Evolutionary conservation across 441 rosid genomes (phyloP).

Genomic region (Rhodomyrtus psidioides): DNA sequence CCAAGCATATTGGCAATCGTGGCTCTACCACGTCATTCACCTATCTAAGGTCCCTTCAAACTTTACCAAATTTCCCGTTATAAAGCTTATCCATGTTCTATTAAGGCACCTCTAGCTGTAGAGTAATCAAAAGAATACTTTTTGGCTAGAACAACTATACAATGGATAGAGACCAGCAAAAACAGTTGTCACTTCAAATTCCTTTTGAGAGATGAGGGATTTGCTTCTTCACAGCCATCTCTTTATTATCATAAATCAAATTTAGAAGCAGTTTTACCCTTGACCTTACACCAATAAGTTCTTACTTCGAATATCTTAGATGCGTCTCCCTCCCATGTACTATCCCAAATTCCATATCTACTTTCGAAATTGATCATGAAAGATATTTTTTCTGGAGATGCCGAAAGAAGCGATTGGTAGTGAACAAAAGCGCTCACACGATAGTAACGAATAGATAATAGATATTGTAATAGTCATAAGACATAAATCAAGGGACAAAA

Average conservation of each 20-base stretch:
- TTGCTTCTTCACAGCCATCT: background rate
- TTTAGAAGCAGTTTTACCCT: fast-evolving
- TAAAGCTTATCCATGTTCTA: no score
- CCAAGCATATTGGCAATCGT: no score
- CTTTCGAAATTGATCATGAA: background rate
- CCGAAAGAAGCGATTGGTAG: background rate
- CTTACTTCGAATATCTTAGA: background rate
- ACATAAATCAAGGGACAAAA: background rate
- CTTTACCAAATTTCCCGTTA: no score
- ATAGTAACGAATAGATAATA: background rate
- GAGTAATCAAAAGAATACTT: background rate
- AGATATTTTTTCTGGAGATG: background rate
- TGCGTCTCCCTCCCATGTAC: fast-evolving
- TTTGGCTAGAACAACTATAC: background rate
- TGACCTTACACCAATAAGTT: background rate
- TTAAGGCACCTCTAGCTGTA: no score
- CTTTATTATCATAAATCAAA: background rate
- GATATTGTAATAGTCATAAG: background rate
- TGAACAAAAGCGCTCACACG: background rate
- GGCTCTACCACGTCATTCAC: no score
- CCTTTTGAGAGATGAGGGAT: background rate
- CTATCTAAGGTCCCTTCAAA: no score
- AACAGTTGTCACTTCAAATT: background rate
- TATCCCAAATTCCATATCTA: background rate
- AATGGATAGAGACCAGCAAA: background rate